phyloP scores from a whole-genome alignment of 75 land plant genomes.

The Pinus albicaulis region DNA sequence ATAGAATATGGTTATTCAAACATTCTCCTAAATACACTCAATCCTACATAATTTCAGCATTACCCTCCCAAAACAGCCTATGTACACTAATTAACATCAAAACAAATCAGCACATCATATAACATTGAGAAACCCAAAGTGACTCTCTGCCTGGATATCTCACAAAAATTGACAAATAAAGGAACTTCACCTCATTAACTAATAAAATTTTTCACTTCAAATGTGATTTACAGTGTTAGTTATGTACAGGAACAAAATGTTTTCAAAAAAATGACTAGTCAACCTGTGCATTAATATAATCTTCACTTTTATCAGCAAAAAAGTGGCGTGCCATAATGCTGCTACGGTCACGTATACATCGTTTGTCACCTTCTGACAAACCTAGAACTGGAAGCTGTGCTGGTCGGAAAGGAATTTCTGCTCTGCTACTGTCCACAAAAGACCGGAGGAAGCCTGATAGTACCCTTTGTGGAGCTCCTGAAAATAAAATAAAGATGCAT shows the following conservation, averaged over 20 bases:
- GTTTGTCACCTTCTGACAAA: conserved; percentile 82
- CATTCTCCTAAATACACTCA: not conserved
- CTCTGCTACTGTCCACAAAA: conserved; percentile 72
- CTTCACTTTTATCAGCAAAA: conserved; percentile 88
- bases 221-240: not conserved
- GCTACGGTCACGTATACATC: conserved; percentile 89
- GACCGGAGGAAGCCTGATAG: conserved; percentile 78
- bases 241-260: conserved; percentile 3
- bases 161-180: not conserved
- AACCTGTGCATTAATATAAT: conserved; percentile 88
- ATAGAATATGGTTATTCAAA: not conserved
- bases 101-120: not conserved
- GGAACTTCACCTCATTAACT: not conserved
- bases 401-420: conserved; percentile 74
- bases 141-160: not conserved
- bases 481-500: conserved; percentile 3
- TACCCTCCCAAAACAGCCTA: not conserved
- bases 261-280: not conserved
- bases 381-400: conserved; percentile 78
- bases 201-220: not conserved
- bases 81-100: not conserved
- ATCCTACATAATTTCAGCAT: not conserved
- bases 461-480: conserved; percentile 79
- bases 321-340: conserved; percentile 91
- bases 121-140: not conserved